Evolutionary conservation across 164 flowering plant species (phyloP).

Genomic region (Cinnamomum chago): DNA sequence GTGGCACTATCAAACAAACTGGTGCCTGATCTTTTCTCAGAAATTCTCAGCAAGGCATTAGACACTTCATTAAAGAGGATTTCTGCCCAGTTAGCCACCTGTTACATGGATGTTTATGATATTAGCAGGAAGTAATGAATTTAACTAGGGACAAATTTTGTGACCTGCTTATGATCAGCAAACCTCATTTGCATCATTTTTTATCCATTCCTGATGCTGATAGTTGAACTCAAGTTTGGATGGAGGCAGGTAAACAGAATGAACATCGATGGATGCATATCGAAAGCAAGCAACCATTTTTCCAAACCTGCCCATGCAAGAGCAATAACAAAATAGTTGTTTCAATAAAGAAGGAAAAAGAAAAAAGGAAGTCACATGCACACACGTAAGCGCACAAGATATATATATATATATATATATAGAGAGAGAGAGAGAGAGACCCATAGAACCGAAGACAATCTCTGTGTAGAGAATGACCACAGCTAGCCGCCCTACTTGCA

Average conservation of each 20-base stretch:
- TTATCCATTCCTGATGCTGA: constrained; percentile 78
- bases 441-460: constrained; percentile 99
- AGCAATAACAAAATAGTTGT: not conserved
- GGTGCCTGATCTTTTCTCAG: constrained; percentile 35
- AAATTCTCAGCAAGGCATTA: constrained; percentile 55
- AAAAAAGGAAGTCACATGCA: not conserved
- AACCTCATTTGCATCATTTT: constrained; percentile 73
- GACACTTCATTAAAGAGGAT: constrained; percentile 75
- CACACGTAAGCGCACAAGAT: not conserved
- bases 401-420: not conserved
- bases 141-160: not conserved
- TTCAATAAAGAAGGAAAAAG: not conserved
- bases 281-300: constrained; percentile 98
- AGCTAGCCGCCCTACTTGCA: constrained; percentile 96
- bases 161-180: not conserved
- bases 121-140: constrained; percentile 4
- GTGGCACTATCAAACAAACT: constrained; percentile 11
- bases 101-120: constrained; percentile 16
- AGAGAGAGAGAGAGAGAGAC: constrained; percentile 17
- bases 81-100: constrained; percentile 70
- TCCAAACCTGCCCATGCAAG: constrained; percentile 59
- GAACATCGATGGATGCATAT: constrained; percentile 94
- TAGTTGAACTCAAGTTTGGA: constrained; percentile 69
- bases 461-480: constrained; percentile 97
- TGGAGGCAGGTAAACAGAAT: constrained; percentile 85